These are phyloP conservation scores for Russula compacta DNA, from an alignment of 768 basidiomycete genomes.

Conservation along the genomic window DNA sequence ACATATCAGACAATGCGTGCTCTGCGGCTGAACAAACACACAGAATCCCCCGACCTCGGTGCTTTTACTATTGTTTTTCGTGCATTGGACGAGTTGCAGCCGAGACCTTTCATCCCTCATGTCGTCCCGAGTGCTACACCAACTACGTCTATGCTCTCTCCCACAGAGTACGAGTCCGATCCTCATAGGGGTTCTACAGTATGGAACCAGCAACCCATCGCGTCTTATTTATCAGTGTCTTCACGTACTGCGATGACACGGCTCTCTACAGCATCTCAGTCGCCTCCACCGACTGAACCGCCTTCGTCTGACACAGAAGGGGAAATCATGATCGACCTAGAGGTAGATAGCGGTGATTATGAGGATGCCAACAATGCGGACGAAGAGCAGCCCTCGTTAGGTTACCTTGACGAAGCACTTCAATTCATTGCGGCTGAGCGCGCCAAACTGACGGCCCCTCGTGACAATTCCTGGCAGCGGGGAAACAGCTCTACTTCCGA, in stretches of 20 bases:
- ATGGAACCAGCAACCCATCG: slow-evolving; percentile 52
- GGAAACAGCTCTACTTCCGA: slow-evolving; percentile 18
- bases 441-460: slow-evolving; percentile 42
- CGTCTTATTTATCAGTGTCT: slow-evolving; percentile 43
- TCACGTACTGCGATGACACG: slow-evolving; percentile 18
- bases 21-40: not conserved
- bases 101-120: slow-evolving; percentile 24
- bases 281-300: slow-evolving; percentile 19
- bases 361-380: slow-evolving; percentile 22
- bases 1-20: not conserved
- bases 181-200: slow-evolving; percentile 45
- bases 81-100: slow-evolving; percentile 52
- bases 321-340: slow-evolving; percentile 21
- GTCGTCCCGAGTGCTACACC: slow-evolving; percentile 20
- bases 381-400: slow-evolving; percentile 53
- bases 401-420: slow-evolving; percentile 62
- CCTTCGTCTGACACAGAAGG: slow-evolving; percentile 22
- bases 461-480: slow-evolving; percentile 18
- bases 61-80: slow-evolving; percentile 63
- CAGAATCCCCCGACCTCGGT: slow-evolving; percentile 63
- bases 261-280: slow-evolving; percentile 14
- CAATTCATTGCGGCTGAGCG: slow-evolving; percentile 70
- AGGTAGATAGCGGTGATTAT: slow-evolving; percentile 16
- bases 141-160: slow-evolving; percentile 27
- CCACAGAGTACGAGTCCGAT: slow-evolving; percentile 33